A percentile compares a stretch with the other conserved stretches of the same genome.
phyloP scores from a whole-genome alignment of 2,329 filamentous ascomycete genomes.

The Microcyclospora pomicola region DNA sequence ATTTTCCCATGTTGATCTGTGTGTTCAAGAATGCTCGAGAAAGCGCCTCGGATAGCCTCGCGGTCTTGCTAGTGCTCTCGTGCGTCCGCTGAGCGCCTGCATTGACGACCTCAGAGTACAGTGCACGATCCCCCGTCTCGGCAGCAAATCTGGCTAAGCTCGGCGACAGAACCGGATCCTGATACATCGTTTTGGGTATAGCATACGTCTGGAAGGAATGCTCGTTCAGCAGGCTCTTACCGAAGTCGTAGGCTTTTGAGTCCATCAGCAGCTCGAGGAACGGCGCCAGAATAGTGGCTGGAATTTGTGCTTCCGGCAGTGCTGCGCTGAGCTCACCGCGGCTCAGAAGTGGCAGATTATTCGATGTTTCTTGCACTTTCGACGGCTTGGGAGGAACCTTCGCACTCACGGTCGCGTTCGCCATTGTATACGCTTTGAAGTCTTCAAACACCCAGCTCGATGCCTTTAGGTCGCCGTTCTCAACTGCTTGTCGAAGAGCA shows the following conservation, averaged over 20 bases:
- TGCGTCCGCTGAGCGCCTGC: slow-evolving; percentile 1
- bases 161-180: slow-evolving; percentile 35
- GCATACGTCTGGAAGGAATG: slow-evolving; percentile 41
- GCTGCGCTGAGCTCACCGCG: too few species aligned
- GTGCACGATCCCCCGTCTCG: slow-evolving; percentile 30
- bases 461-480: slow-evolving; percentile 24
- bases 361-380: slow-evolving; percentile 3
- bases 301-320: slow-evolving; percentile 32
- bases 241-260: slow-evolving; percentile 34
- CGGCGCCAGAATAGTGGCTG: slow-evolving; percentile 33
- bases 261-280: slow-evolving; percentile 38
- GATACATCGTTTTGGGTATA: slow-evolving; percentile 33
- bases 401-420: slow-evolving; percentile 30
- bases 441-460: slow-evolving; percentile 25
- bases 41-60: slow-evolving; percentile 1
- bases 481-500: slow-evolving; percentile 27
- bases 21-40: slow-evolving; percentile 28
- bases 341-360: slow-evolving; percentile 18
- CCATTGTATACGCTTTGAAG: slow-evolving; percentile 29
- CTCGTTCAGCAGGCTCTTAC: slow-evolving; percentile 39
- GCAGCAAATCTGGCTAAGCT: slow-evolving; percentile 42
- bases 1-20: slow-evolving; percentile 28
- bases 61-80: too few species aligned
- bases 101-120: slow-evolving; percentile 18
- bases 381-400: slow-evolving; percentile 25